Conservation (phyloP, 768 basidiomycete species). For the Pisolithus microcarpus region DNA sequence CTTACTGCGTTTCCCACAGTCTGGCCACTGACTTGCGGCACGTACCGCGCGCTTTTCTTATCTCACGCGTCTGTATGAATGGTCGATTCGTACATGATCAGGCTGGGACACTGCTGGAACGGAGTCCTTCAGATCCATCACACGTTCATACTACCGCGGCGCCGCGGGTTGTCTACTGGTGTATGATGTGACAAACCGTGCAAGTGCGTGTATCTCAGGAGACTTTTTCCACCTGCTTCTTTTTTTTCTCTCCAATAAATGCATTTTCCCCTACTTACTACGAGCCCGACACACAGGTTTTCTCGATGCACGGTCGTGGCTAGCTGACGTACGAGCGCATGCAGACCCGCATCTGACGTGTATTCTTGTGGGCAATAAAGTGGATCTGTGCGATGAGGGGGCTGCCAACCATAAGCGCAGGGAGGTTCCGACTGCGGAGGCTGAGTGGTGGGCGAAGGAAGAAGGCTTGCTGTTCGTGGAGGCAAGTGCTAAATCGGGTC, state of each 20-base stretch:
- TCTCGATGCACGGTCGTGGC: constrained; percentile 67
- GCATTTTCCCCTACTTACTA: background rate
- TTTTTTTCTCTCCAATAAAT: background rate
- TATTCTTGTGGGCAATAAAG: constrained; percentile 89
- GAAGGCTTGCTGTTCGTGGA: constrained; percentile 84
- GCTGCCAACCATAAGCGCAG: constrained; percentile 19
- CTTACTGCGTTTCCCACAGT: background rate
- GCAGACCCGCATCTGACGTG: constrained; percentile 87
- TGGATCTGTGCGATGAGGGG: constrained; percentile 54
- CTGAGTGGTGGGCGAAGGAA: constrained; percentile 64
- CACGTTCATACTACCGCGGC: constrained; percentile 86
- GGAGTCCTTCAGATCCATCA: constrained; percentile 81
- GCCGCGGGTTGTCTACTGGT: constrained; percentile 80
- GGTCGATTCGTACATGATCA: constrained; percentile 21
- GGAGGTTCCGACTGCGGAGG: constrained; percentile 63
- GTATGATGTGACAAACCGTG: constrained; percentile 83
- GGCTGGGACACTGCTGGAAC: constrained; percentile 96
- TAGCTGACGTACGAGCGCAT: constrained; percentile 77
- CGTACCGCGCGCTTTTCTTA: background rate
- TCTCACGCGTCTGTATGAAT: background rate
- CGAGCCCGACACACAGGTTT: constrained; percentile 43
- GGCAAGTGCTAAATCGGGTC: constrained; percentile 80
- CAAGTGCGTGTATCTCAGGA: constrained; percentile 45
- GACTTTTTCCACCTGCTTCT: constrained; percentile 3
- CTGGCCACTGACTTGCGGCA: background rate